Evolutionary conservation across 306 rosid genomes (phyloP), one percentile per base, ranked within the genome.

Genomic region (Prunus mume): DNA sequence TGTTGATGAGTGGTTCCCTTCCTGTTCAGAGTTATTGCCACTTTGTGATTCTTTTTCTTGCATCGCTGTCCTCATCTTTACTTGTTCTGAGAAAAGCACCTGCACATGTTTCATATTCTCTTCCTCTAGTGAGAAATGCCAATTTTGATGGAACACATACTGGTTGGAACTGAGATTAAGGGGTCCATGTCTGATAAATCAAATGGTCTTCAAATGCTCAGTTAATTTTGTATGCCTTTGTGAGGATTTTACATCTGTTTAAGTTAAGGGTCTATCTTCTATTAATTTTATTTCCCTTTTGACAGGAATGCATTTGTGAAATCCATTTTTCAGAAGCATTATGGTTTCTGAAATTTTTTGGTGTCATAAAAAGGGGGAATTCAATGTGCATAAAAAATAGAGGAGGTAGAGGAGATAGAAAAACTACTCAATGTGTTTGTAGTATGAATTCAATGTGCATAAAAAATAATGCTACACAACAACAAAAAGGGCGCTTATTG

Each of bases 51-150:
- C 98, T 79, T 92, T 96, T 69, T 83, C 93, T 86, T 87, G 90
- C 93, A 91, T 86, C 30, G 87, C 85, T 70, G 81, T 64, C 80
- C 92, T 91, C 97, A 96, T 89, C 87, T 91, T 96, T 74, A 89
- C 77, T 87, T 96, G 99, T 89, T 96, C 97, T 30, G 86, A 84
- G 76, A 88, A 82, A 30, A 84, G 83, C 72, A 96, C 93, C 99
- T 92, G 93, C 93, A 34, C 60, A 67, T 34, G 68, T 69, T 70
- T 57, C 60, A 54, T 76, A 34, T 57, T 24, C 63, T 65, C 32
- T 72, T 85, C 56, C 19, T 60, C 64, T 83, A 71, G 74, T 65
- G 71, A 45, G 78, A 79, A 27, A 65, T 72, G 15, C 69, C 68
- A 79, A 17, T 14, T 67, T 69, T 73, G 77, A 57, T 57, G 69